Evolutionary conservation across 2,329 filamentous ascomycete species (phyloP).

Genomic region (Davidsoniella eucalypti): DNA sequence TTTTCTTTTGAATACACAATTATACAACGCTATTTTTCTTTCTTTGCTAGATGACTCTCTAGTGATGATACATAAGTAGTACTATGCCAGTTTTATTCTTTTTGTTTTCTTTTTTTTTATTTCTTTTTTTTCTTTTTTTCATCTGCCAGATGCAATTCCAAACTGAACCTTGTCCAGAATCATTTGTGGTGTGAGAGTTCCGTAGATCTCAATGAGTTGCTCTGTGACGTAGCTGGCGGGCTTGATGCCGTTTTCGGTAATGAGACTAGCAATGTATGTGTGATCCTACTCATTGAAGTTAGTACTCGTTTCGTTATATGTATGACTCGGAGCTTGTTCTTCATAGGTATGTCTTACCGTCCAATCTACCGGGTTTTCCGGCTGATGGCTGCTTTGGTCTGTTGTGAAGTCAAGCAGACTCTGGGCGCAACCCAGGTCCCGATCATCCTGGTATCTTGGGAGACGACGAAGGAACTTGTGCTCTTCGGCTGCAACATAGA

Average conservation of each 20-base stretch:
- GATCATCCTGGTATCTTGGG: conserved; percentile 50
- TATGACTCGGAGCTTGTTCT: not conserved
- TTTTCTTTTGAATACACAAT: too few relatives aligned
- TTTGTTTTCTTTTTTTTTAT: too few relatives aligned
- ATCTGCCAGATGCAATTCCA: conserved; percentile 9
- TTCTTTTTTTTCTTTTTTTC: not conserved
- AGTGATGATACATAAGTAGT: not conserved
- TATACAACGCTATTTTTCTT: too few relatives aligned
- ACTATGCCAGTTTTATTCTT: not conserved
- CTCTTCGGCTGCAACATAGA: conserved; percentile 86
- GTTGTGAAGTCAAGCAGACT: conserved; percentile 58
- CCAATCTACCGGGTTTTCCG: conserved; percentile 49
- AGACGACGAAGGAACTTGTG: conserved; percentile 82
- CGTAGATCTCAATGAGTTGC: conserved; percentile 49
- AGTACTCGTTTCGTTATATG: conserved; percentile 14
- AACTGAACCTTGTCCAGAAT: conserved; percentile 14
- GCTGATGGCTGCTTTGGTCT: conserved; percentile 27
- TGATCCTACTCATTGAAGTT: conserved; percentile 14
- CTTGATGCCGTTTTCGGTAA: conserved; percentile 60
- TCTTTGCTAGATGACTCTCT: too few relatives aligned
- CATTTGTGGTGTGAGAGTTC: conserved; percentile 20
- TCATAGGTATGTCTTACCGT: conserved; percentile 33
- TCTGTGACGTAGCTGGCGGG: conserved; percentile 54
- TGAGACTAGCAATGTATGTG: conserved; percentile 48
- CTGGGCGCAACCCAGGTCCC: conserved; percentile 65